Evolutionary conservation across 163 green algal genomes (phyloP).

Genomic region (Picocystis sp.): DNA sequence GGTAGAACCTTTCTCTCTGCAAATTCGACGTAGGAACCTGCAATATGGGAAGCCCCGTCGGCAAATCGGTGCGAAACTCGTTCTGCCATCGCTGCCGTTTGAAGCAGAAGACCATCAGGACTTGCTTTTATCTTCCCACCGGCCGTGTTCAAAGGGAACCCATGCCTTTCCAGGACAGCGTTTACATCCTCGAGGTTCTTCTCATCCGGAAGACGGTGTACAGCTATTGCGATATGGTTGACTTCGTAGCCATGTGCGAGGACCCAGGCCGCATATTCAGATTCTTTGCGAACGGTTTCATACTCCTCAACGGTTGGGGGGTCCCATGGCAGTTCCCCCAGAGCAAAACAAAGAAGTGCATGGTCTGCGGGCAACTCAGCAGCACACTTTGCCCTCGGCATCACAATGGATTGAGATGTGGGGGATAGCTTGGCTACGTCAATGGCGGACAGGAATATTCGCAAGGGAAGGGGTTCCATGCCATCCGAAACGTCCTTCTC

Average conservation of each 20-base stretch:
- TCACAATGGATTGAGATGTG: too few species aligned
- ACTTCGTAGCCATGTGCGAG: slow-evolving; percentile 61
- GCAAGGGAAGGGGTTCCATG: too few species aligned
- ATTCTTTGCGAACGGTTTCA: slow-evolving; percentile 35
- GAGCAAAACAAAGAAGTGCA: slow-evolving; percentile 14
- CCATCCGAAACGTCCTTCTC: too few species aligned
- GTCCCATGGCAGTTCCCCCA: slow-evolving; percentile 34
- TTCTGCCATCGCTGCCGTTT: slow-evolving; percentile 57
- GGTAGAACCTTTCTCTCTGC: slow-evolving; percentile 54
- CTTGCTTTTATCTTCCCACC: slow-evolving; percentile 47
- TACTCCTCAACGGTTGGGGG: slow-evolving; percentile 38
- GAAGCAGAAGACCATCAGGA: slow-evolving; percentile 48
- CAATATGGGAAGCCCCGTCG: slow-evolving; percentile 16
- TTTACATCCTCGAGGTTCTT: slow-evolving; percentile 32
- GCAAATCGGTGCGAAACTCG: slow-evolving; percentile 34
- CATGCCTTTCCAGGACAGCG: slow-evolving; percentile 20
- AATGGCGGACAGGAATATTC: too few species aligned
- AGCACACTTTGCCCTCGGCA: not conserved
- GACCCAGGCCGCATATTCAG: slow-evolving; percentile 69
- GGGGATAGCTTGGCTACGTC: too few species aligned
- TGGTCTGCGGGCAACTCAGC: slow-evolving; percentile 7
- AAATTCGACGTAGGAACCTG: slow-evolving; percentile 68
- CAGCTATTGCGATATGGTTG: slow-evolving; percentile 61
- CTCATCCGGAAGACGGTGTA: slow-evolving; percentile 30
- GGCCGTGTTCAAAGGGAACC: slow-evolving; percentile 43